Base-by-base conservation (phyloP, 768 basidiomycete genomes). In the Dendrothele bispora region DNA sequence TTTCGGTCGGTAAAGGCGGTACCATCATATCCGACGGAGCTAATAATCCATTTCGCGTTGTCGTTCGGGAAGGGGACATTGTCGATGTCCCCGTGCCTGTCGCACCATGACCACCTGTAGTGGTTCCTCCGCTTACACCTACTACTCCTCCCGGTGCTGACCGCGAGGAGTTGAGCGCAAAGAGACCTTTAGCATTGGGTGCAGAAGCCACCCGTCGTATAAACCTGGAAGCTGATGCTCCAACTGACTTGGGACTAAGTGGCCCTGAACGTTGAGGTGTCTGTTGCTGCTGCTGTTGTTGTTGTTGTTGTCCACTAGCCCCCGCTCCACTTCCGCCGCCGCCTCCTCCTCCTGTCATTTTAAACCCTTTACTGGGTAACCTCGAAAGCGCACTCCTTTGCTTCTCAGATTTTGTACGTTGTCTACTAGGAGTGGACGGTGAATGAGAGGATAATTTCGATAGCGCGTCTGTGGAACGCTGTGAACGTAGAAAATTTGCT, bases 201-300 rank as follows among this genome's bases (percentile, higher is more conserved):
- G 97, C 95, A 7, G 93, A 97, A 3, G 95, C 93, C 39, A 98
- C 95, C 40, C 95, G 85, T 43, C 95, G 86, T 25, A 98, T 84
- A 70, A 98, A 94, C 28, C 95, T 86, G 39, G 89, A 81, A 7
- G 91, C 88, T 0, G 84, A 82, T 14, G 84, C 83, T 42, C 83
- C 74, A 68, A 91, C 79, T 18, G 79, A 75, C 58, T 78, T 83
- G 25, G 88, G 84, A 6, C 82, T 84, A 32, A 88, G 69, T 8
- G 84, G 80, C 17, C 72, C 78, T 2, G 74, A 59, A 29, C 77
- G 66, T 50, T 73, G 77, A 29, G 77, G 73, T 50, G 77, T n/a
- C n/a, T n/a, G n/a, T n/a, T 71, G 55, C 57, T 65, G 64, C 22
- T 55, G 64, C 36, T 55, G 59, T 54, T 55, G 63, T 39, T 61